phyloP scores from a whole-genome alignment of 768 basidiomycete genomes.

The Kwoniella botswanensis region DNA sequence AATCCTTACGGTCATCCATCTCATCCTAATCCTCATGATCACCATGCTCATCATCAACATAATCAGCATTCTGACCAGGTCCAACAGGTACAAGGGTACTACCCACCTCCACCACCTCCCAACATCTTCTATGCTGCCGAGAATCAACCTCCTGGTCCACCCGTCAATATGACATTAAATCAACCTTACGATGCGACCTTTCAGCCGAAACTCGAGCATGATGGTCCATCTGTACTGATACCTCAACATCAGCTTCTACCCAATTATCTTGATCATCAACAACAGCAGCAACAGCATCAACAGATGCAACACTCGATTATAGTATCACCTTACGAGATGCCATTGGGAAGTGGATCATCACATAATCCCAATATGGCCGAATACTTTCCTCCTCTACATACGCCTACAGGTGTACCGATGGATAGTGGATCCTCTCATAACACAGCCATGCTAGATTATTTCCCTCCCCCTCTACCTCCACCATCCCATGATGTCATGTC shows the following conservation, averaged over 20 bases:
- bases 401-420: slow-evolving; percentile 10
- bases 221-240: slow-evolving; percentile 12
- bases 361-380: slow-evolving; percentile 19
- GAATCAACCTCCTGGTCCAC: slow-evolving; percentile 19
- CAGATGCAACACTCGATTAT: slow-evolving; percentile 10
- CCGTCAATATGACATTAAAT: slow-evolving; percentile 15
- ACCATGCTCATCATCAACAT: slow-evolving; percentile 1
- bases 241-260: slow-evolving; percentile 14
- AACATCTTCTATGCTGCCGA: slow-evolving; percentile 31
- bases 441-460: slow-evolving; percentile 18
- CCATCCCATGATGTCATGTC: not conserved
- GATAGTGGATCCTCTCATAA: slow-evolving; percentile 16
- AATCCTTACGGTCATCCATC: slow-evolving; percentile 10
- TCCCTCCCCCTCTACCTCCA: not conserved
- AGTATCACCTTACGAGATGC: slow-evolving; percentile 15
- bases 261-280: slow-evolving; percentile 11
- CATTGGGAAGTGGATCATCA: slow-evolving; percentile 20
- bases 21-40: not conserved
- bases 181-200: not conserved
- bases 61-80: not conserved
- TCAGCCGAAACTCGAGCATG: slow-evolving; percentile 9
- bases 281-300: slow-evolving; percentile 18
- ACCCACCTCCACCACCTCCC: slow-evolving; percentile 28
- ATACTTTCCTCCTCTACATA: slow-evolving; percentile 19
- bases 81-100: slow-evolving; percentile 13